Evolutionary conservation across 768 basidiomycete genomes (phyloP).

Genomic region (Macrocybe gigantea): DNA sequence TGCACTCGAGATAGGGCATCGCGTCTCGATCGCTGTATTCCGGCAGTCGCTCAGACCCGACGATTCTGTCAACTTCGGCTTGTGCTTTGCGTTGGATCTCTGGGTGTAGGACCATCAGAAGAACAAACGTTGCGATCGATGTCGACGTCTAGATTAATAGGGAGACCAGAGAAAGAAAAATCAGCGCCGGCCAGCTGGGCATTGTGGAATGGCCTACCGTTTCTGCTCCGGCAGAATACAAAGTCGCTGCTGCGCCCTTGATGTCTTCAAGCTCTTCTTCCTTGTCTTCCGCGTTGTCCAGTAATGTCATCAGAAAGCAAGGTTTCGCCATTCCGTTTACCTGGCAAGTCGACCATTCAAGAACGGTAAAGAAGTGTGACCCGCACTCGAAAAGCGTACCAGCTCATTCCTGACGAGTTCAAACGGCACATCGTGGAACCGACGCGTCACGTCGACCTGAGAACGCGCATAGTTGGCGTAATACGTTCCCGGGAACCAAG

Average conservation of each 20-base stretch:
- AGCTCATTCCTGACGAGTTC: slow-evolving; percentile 22
- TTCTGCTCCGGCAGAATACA: slow-evolving; percentile 27
- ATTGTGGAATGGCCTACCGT: slow-evolving; percentile 23
- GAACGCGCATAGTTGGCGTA: slow-evolving; percentile 13
- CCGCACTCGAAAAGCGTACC: slow-evolving; percentile 14
- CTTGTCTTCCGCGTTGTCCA: slow-evolving; percentile 10
- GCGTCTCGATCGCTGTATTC: slow-evolving; percentile 19
- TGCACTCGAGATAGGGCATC: slow-evolving; percentile 30
- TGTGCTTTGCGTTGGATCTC: slow-evolving; percentile 30
- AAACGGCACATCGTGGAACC: slow-evolving; percentile 24
- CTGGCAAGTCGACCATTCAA: slow-evolving; percentile 5
- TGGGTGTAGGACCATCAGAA: slow-evolving; percentile 33
- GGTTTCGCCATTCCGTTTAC: slow-evolving; percentile 16
- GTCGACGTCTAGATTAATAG: slow-evolving; percentile 19
- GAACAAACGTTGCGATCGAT: slow-evolving; percentile 25
- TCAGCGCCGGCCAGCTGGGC: slow-evolving; percentile 1
- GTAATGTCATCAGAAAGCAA: slow-evolving; percentile 14
- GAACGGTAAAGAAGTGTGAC: neutral
- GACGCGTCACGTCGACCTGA: slow-evolving; percentile 3
- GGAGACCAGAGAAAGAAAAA: slow-evolving; percentile 2
- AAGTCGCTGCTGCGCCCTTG: slow-evolving; percentile 11
- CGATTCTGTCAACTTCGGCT: slow-evolving; percentile 32
- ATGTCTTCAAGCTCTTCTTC: slow-evolving; percentile 10
- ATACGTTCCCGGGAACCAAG: slow-evolving; percentile 26
- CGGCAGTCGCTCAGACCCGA: slow-evolving; percentile 30